These are phyloP conservation scores for Closterium sp. DNA, from an alignment of 139 green algal species.

Conservation along the genomic window DNA sequence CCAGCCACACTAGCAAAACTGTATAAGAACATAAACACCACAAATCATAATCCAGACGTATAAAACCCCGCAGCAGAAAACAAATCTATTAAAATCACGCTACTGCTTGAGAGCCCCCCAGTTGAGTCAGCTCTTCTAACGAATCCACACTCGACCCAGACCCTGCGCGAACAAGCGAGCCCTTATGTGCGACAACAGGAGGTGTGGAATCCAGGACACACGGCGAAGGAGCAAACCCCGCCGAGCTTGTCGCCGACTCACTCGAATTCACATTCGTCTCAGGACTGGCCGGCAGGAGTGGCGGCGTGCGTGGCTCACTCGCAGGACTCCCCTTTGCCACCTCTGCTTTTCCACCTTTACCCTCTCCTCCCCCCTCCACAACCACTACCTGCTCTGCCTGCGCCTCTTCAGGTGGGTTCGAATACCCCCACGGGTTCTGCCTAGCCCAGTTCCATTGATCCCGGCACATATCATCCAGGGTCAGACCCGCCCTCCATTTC, in stretches of 20 bases:
- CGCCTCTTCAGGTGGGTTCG: not conserved
- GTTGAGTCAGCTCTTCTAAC: not conserved
- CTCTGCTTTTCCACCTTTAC: not conserved
- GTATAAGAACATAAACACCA: not conserved
- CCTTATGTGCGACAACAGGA: not conserved
- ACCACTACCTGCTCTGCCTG: not conserved
- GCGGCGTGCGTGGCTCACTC: not conserved
- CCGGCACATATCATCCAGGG: conserved; percentile 87
- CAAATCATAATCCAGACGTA: not conserved
- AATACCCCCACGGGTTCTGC: conserved; percentile 82
- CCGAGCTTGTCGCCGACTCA: not conserved
- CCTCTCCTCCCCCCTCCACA: not conserved
- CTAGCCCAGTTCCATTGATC: conserved; percentile 93
- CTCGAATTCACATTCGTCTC: not conserved
- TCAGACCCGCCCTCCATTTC: conserved; percentile 82
- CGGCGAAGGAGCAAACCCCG: not conserved
- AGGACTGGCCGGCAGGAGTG: not conserved
- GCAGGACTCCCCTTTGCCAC: not conserved
- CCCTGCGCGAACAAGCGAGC: not conserved
- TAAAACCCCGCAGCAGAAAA: not conserved
- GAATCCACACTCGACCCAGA: not conserved
- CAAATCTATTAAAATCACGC: not conserved
- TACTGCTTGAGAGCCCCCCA: not conserved
- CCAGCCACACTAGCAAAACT: not conserved
- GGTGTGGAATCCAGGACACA: not conserved